These are phyloP conservation scores for Combretum micranthum DNA, from an alignment of 345 rosid species.

Conservation along the genomic window DNA sequence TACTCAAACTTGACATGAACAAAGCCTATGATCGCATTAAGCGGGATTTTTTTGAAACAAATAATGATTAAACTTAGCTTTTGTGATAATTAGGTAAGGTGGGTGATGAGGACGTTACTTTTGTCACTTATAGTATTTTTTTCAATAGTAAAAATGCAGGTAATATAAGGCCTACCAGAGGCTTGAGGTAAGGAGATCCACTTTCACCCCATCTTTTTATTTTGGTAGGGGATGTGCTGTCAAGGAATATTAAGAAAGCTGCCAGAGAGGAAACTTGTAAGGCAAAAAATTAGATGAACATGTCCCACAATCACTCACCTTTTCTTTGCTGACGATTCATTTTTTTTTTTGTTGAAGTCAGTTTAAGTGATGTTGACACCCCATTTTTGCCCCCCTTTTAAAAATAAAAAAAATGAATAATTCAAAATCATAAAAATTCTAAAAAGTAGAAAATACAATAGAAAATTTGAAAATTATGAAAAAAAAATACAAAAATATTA, in stretches of 20 bases:
- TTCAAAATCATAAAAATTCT: too few relatives aligned
- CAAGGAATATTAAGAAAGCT: neutral
- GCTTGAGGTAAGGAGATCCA: conserved; percentile 1
- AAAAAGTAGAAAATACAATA: too few relatives aligned
- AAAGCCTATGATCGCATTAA: neutral
- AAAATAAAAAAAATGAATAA: too few relatives aligned
- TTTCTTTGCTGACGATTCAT: too few relatives aligned
- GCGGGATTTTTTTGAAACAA: neutral
- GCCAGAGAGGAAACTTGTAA: too few relatives aligned
- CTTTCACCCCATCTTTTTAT: neutral
- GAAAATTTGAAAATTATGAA: too few relatives aligned
- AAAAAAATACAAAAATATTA: too few relatives aligned
- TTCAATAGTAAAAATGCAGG: neutral
- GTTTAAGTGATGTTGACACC: too few relatives aligned
- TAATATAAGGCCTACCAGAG: neutral
- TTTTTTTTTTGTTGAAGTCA: too few relatives aligned
- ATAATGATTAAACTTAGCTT: neutral
- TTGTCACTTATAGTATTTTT: neutral
- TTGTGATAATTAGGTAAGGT: neutral
- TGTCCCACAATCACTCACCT: too few relatives aligned
- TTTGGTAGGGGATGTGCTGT: neutral
- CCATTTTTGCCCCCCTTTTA: too few relatives aligned
- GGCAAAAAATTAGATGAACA: too few relatives aligned
- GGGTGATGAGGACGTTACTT: neutral
- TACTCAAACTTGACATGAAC: neutral